Conservation (phyloP, 768 basidiomycete species). For the Postia placenta region DNA sequence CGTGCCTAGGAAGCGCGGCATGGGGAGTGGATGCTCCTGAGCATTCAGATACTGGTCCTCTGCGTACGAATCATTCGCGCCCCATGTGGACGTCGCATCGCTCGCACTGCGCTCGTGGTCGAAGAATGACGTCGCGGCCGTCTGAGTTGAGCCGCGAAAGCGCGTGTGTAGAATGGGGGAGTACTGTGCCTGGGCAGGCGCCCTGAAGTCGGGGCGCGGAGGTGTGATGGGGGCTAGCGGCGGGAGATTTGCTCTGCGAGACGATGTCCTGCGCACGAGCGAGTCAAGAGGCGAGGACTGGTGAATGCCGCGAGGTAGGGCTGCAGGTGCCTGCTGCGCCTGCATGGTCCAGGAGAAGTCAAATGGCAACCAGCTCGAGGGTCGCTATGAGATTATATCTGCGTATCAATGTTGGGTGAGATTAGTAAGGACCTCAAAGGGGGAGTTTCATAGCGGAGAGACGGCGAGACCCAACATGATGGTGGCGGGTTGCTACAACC, state of each 20-base stretch:
- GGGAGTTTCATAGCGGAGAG: too few relatives aligned
- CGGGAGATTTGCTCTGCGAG: slow-evolving; percentile 27
- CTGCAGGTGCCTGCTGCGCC: neutral
- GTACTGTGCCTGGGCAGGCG: slow-evolving; percentile 22
- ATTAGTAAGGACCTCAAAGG: too few relatives aligned
- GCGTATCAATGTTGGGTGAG: too few relatives aligned
- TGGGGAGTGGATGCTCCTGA: slow-evolving; percentile 2
- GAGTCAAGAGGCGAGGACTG: slow-evolving; percentile 53
- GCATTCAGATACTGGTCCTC: neutral
- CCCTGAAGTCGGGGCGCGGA: slow-evolving; percentile 2
- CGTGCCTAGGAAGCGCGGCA: slow-evolving; percentile 7
- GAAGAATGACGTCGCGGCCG: slow-evolving; percentile 24
- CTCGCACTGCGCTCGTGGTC: slow-evolving; percentile 7
- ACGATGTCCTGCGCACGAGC: slow-evolving; percentile 50
- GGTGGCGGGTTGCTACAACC: too few relatives aligned
- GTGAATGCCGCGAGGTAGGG: slow-evolving; percentile 18
- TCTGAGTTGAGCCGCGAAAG: slow-evolving; percentile 38
- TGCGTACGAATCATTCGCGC: slow-evolving; percentile 3
- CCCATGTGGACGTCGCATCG: slow-evolving; percentile 11
- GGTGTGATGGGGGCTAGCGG: slow-evolving; percentile 10
- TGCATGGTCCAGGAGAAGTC: neutral
- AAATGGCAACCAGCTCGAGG: too few relatives aligned
- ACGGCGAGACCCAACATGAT: too few relatives aligned
- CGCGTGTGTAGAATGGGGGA: slow-evolving; percentile 46
- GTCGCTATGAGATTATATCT: too few relatives aligned